Percentiles rank a stretch among this genome's conserved stretches.
phyloP scores from a whole-genome alignment of 345 rosid species.

The Eutrema yunnanense region DNA sequence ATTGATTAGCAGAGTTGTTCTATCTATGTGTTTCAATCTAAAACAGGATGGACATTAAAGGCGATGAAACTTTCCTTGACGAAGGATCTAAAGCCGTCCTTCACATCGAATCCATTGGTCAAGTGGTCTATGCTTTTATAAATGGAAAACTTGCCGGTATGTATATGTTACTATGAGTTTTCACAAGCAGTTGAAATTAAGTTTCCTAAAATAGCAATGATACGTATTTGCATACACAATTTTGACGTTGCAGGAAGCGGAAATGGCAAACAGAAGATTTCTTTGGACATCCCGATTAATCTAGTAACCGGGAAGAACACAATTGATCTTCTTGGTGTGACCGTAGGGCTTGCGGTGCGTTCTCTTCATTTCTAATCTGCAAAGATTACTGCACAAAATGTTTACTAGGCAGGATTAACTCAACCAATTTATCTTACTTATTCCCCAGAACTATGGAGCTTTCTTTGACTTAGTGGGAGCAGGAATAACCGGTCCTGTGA shows the following conservation, averaged over 20 bases:
- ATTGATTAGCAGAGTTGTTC: background rate
- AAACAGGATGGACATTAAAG: constrained; percentile 44
- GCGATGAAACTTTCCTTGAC: constrained; percentile 50
- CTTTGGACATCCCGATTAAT: constrained; percentile 58
- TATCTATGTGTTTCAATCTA: constrained; percentile 3
- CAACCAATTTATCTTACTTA: background rate
- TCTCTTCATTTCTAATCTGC: background rate
- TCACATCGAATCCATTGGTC: constrained; percentile 82
- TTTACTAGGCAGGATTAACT: background rate
- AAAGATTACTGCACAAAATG: background rate
- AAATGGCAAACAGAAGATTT: constrained; percentile 46
- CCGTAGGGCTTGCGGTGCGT: constrained; percentile 91
- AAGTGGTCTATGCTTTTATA: constrained; percentile 68
- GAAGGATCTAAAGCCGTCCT: constrained; percentile 70
- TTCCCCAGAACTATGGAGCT: constrained; percentile 81
- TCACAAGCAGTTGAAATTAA: background rate
- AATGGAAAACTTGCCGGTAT: constrained; percentile 79
- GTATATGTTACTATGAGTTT: background rate
- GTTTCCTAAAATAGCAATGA: background rate
- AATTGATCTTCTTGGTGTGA: constrained; percentile 77
- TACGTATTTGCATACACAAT: background rate
- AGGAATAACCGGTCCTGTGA: constrained; percentile 90
- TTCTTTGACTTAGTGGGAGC: constrained; percentile 73
- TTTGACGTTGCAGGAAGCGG: constrained; percentile 53
- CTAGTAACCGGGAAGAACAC: constrained; percentile 66